These are phyloP conservation scores for Naganishia kalamii DNA, from an alignment of 768 basidiomycete species.

Conservation along the genomic window DNA sequence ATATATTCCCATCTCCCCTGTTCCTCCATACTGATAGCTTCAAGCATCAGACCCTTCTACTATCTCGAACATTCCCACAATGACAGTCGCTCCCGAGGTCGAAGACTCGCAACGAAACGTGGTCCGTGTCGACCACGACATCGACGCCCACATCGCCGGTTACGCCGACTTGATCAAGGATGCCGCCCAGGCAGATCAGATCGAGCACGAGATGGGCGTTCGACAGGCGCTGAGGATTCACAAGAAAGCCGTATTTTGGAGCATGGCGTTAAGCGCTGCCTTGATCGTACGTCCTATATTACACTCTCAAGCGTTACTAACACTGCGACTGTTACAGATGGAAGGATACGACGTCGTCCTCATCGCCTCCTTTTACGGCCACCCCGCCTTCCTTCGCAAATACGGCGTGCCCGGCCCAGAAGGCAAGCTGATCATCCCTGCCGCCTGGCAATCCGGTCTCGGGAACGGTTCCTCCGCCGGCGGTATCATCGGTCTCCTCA, in stretches of 20 bases:
- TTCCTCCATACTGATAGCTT: no score
- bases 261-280: conserved; percentile 18
- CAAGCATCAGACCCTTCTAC: no score
- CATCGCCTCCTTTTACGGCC: conserved; percentile 26
- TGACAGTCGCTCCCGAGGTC: neutral
- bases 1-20: no score
- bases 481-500: conserved; percentile 28
- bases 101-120: neutral
- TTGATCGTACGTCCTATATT: conserved; percentile 23
- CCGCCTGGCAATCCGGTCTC: conserved; percentile 25
- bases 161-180: conserved; percentile 37
- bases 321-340: conserved; percentile 14
- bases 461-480: conserved; percentile 24
- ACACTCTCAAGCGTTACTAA: neutral
- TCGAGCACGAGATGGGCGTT: conserved; percentile 38
- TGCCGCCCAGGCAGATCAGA: conserved; percentile 37
- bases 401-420: conserved; percentile 26
- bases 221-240: conserved; percentile 36
- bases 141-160: conserved; percentile 19
- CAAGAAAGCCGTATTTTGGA: conserved; percentile 43
- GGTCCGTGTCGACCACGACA: conserved; percentile 7
- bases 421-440: conserved; percentile 25
- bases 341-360: conserved; percentile 36
- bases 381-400: conserved; percentile 27
- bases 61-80: neutral